Conservation (phyloP, 1,284 basidiomycete genomes). For the Ganoderma sinense region DNA sequence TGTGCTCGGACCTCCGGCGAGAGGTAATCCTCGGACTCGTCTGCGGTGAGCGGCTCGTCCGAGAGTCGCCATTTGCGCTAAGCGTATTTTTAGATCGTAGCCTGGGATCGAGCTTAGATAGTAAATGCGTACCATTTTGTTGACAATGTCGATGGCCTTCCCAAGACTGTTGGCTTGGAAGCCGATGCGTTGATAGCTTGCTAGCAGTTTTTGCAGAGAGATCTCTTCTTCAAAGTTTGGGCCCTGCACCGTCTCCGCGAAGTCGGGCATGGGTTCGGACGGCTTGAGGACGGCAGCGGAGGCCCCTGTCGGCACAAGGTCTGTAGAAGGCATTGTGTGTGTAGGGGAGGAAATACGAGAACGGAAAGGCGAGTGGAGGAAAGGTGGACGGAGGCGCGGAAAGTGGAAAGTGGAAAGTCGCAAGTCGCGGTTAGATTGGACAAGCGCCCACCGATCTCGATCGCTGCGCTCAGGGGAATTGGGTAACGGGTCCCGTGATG, state of each 20-base stretch:
- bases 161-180: conserved; percentile 96
- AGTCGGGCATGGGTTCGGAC: conserved; percentile 80
- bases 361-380: not conserved
- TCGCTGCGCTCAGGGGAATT: conserved; percentile 21
- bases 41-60: conserved; percentile 74
- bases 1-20: conserved; percentile 67
- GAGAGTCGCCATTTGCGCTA: conserved; percentile 87
- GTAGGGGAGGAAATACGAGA: not conserved
- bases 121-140: conserved; percentile 77
- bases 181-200: conserved; percentile 89
- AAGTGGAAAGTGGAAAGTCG: not conserved
- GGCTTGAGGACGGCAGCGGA: conserved; percentile 80
- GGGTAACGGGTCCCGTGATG: conserved; percentile 35
- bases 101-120: conserved; percentile 4
- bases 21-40: conserved; percentile 72
- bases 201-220: conserved; percentile 77
- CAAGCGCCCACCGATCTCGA: conserved; percentile 15
- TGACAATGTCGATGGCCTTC: conserved; percentile 89
- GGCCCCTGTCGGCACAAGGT: conserved; percentile 58
- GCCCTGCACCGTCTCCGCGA: conserved; percentile 82
- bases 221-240: conserved; percentile 85
- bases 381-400: not conserved
- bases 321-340: conserved; percentile 31
- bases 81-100: conserved; percentile 10
- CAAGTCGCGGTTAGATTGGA: conserved; percentile 16